phyloP scores from a whole-genome alignment of 108 stramenopile species.

The Schizochytrium sp. region DNA sequence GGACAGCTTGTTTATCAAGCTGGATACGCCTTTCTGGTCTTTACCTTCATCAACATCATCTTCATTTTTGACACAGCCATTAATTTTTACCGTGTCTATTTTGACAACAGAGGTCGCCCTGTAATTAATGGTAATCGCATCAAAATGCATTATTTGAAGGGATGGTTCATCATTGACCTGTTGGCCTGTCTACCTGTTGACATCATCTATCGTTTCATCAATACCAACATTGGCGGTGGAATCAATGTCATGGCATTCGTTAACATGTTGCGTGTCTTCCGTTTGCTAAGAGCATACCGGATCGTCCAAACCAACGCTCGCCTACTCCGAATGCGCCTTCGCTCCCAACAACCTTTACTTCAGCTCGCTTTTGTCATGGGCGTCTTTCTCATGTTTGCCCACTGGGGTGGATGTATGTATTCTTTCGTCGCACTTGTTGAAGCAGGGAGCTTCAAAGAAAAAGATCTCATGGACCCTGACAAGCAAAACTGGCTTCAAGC shows the following conservation, averaged over 20 bases:
- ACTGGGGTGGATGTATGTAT: constrained; percentile 43
- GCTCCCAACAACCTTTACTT: not conserved
- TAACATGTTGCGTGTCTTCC: constrained; percentile 40
- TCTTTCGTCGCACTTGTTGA: constrained; percentile 47
- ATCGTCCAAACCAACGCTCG: constrained; percentile 31
- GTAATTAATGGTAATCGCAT: constrained; percentile 29
- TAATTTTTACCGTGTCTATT: constrained; percentile 72
- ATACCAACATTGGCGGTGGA: constrained; percentile 29
- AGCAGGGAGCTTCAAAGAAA: constrained; percentile 38
- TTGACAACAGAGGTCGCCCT: constrained; percentile 39
- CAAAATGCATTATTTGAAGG: constrained; percentile 15
- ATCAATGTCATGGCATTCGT: constrained; percentile 58
- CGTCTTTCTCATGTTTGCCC: constrained; percentile 35
- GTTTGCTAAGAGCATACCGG: constrained; percentile 6
- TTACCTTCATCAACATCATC: constrained; percentile 64
- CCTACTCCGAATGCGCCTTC: constrained; percentile 5
- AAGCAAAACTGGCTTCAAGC: constrained; percentile 46
- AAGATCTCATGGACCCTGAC: not conserved
- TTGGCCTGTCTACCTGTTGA: constrained; percentile 70
- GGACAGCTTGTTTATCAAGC: constrained; percentile 49
- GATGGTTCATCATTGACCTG: constrained; percentile 74
- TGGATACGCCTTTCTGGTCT: constrained; percentile 41
- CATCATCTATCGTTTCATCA: constrained; percentile 37
- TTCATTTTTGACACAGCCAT: constrained; percentile 72
- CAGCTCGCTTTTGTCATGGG: constrained; percentile 3